Evolutionary conservation across 148 eudicot species (phyloP).

Genomic region (Diospyros kaki): DNA sequence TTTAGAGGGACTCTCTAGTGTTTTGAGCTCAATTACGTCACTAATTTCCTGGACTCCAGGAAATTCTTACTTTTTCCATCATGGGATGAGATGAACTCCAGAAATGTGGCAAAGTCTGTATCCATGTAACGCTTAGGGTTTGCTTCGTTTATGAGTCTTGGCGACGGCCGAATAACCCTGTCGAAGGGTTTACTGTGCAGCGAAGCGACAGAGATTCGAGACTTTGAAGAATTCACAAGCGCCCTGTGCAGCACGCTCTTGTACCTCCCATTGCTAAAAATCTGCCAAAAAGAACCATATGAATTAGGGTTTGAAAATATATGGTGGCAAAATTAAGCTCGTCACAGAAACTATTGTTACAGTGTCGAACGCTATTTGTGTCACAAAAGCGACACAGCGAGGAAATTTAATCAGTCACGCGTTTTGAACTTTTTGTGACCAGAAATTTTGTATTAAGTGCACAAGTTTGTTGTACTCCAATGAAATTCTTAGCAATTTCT

Average conservation of each 20-base stretch:
- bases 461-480: too few relatives aligned
- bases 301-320: too few relatives aligned
- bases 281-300: slow-evolving; percentile 33
- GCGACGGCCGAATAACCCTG: slow-evolving; percentile 47
- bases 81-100: slow-evolving; percentile 48
- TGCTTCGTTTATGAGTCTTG: slow-evolving; percentile 44
- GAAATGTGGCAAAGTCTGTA: slow-evolving; percentile 67
- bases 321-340: too few relatives aligned
- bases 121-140: slow-evolving; percentile 74
- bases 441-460: too few relatives aligned
- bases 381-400: too few relatives aligned
- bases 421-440: too few relatives aligned
- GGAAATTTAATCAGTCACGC: too few relatives aligned
- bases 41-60: slow-evolving; percentile 51
- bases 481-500: too few relatives aligned
- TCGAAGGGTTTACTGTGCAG: slow-evolving; percentile 58
- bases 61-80: slow-evolving; percentile 64
- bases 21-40: too few relatives aligned
- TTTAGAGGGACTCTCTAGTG: too few relatives aligned
- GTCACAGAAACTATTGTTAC: too few relatives aligned
- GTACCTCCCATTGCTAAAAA: slow-evolving; percentile 93
- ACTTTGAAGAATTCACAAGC: slow-evolving; percentile 48
- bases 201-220: slow-evolving; percentile 66
- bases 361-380: too few relatives aligned
- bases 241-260: slow-evolving; percentile 89